Base-by-base conservation (phyloP, 768 basidiomycete genomes). In the Tylopilus sp. region DNA sequence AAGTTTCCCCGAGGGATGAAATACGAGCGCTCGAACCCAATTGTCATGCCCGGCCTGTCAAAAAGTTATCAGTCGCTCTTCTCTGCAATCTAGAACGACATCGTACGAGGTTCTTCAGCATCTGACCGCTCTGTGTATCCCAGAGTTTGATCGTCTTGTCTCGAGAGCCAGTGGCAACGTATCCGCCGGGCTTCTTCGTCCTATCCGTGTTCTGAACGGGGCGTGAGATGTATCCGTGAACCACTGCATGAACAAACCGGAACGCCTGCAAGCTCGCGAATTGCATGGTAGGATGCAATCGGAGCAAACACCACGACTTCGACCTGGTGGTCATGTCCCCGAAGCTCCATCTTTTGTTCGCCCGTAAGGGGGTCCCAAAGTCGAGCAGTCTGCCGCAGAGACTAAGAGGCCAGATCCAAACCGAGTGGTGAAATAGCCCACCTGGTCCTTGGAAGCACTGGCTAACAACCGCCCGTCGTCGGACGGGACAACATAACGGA, bases 131-230 rank as follows among this genome's bases (percentile, higher is more conserved):
- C 55, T 84, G 78, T 0, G 84, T 78, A 63, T 97, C 94, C 94
- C 94, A 98, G 17, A 98, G 70, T 63, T 87, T 90, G 74, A 97
- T 90, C 6, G 84, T 84, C 77, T 92, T 96, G 74, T 98, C 94
- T 69, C 94, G 79, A 29, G 89, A 86, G 13, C 91, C 92, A 14
- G 91, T 93, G 11, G 85, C 85, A 9, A 89, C 77, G 65, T 84
- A 94, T 24, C 75, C 63, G 14, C 76, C 85, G 44, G 70, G 78
- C 52, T 71, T 78, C 68, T 77, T 83, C 37, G 60, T 65, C 44
- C 60, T 70, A 55, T 83, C 82, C 42, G 76, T 81, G 56, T 77
- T 78, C 82, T 85, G 52, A 44, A 43, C 9, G 28, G 34, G 21
- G 28, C 13, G 34, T 54, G 50, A 52, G 47, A 42, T 33, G 30